Evolutionary conservation across 2,329 filamentous ascomycete species (phyloP).

Genomic region (Cordyceps cicadae): DNA sequence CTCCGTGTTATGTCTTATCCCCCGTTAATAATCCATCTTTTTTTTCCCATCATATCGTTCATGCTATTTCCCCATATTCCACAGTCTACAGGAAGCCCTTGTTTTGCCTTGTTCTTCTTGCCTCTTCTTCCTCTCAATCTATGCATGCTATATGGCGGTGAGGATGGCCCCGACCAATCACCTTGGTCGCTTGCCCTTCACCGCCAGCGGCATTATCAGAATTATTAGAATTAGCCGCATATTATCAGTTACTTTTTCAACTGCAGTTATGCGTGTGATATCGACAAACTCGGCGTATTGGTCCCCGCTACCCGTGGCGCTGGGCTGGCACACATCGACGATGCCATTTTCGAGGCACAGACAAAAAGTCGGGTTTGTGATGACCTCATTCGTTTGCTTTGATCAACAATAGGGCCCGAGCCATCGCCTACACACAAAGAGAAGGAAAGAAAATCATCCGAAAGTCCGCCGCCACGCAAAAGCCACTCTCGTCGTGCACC

Average conservation of each 20-base stretch:
- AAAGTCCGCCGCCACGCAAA: background rate
- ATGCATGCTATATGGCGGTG: constrained; percentile 5
- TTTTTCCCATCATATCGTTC: background rate
- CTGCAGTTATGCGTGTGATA: constrained; percentile 5
- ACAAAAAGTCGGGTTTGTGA: no score
- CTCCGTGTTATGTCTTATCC: background rate
- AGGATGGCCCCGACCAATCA: background rate
- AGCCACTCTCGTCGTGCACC: background rate
- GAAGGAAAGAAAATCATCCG: background rate
- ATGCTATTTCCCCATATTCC: background rate
- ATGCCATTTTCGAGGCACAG: background rate
- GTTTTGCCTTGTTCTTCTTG: background rate
- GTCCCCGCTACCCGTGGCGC: background rate
- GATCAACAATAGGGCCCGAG: no score
- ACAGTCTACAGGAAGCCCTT: background rate
- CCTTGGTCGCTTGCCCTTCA: background rate
- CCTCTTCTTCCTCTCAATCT: background rate
- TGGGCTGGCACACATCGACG: no score
- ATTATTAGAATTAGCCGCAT: no score
- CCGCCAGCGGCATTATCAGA: background rate
- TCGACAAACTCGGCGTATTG: background rate
- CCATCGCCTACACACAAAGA: no score
- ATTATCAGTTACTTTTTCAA: background rate
- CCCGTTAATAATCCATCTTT: background rate
- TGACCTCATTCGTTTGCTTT: background rate